Conservation (phyloP, 257 asterid species). For the Solanum tacnaense region DNA sequence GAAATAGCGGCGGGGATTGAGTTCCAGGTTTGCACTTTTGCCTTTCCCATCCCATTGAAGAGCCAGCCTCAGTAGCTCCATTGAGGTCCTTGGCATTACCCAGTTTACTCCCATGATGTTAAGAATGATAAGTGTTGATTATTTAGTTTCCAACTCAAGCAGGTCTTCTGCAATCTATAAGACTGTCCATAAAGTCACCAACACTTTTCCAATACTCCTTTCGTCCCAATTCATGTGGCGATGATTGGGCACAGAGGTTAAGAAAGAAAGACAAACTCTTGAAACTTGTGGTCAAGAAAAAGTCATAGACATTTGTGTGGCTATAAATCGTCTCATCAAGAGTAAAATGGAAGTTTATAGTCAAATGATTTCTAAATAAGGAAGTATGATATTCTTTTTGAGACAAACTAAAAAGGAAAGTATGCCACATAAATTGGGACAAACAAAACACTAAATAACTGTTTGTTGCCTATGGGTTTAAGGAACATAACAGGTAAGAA, state of each 20-base stretch:
- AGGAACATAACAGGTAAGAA: neutral
- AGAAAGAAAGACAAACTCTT: neutral
- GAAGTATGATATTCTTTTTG: neutral
- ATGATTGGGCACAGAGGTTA: neutral
- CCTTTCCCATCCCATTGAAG: neutral
- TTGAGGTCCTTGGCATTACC: neutral
- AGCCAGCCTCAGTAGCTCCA: neutral
- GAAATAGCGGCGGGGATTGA: neutral
- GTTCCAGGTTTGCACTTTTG: neutral
- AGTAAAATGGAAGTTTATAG: neutral
- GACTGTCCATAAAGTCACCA: neutral
- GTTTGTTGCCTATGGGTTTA: neutral
- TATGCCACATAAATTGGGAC: neutral
- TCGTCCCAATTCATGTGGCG: neutral
- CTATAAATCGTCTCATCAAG: neutral
- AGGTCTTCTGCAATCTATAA: neutral
- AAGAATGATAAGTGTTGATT: neutral
- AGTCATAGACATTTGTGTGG: neutral
- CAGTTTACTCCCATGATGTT: neutral
- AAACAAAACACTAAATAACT: neutral
- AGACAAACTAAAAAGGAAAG: neutral
- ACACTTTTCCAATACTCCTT: neutral
- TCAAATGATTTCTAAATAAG: neutral
- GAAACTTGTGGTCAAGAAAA: neutral
- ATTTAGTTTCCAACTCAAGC: neutral